Evolutionary conservation across 2,329 filamentous ascomycete species (phyloP).

Genomic region (Endocalyx cinctus): DNA sequence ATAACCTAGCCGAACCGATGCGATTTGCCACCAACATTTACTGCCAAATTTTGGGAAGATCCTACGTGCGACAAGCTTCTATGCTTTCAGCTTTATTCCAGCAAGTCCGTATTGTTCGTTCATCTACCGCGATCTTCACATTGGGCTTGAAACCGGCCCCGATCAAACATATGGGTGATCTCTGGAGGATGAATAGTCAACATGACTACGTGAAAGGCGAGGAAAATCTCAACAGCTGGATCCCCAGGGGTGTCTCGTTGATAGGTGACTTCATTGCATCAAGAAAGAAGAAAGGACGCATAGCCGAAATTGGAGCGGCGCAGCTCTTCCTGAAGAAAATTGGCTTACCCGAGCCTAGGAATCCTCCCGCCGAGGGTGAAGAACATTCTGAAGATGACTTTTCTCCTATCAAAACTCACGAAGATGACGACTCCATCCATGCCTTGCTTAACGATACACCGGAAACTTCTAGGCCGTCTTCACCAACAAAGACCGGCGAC

Average conservation of each 20-base stretch:
- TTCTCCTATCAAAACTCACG: constrained; percentile 30
- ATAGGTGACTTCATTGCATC: constrained; percentile 81
- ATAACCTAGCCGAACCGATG: constrained; percentile 83
- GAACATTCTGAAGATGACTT: constrained; percentile 32
- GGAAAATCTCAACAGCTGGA: constrained; percentile 79
- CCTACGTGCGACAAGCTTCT: constrained; percentile 79
- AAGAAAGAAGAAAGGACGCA: constrained; percentile 67
- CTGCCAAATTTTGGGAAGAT: constrained; percentile 77
- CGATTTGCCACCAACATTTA: constrained; percentile 76
- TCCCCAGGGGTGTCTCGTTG: constrained; percentile 81
- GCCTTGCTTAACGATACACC: constrained; percentile 56
- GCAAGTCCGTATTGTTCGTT: constrained; percentile 78
- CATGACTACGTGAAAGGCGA: constrained; percentile 97
- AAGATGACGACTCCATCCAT: constrained; percentile 48
- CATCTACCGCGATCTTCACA: constrained; percentile 81
- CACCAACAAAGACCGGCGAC: constrained; percentile 17
- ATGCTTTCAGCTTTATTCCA: constrained; percentile 87
- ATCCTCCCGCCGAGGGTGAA: constrained; percentile 26
- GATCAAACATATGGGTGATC: constrained; percentile 84
- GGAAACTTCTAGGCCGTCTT: constrained; percentile 41
- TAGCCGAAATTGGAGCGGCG: constrained; percentile 75
- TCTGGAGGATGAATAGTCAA: constrained; percentile 94
- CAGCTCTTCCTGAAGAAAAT: constrained; percentile 61
- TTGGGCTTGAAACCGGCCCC: constrained; percentile 81
- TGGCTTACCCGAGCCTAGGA: constrained; percentile 40